Evolutionary conservation across 129 eudicot species (phyloP), one percentile per base, ranked within the genome.

Genomic region (Logfia minima): DNA sequence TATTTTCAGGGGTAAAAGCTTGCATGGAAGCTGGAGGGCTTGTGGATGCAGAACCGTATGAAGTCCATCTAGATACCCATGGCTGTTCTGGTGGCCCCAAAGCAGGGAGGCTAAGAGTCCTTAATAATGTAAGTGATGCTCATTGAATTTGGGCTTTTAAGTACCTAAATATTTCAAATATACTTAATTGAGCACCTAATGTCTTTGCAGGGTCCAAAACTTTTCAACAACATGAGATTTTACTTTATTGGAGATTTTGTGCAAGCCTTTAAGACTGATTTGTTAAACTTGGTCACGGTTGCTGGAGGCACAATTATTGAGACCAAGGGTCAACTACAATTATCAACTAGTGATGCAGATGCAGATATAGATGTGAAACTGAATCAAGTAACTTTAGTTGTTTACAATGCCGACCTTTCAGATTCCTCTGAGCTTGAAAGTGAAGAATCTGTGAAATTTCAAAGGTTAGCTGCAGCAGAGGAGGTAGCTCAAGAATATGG

Each of bases 81-180:
- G 93, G 98, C 39, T 88, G 83, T 77, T 45, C 21, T 68, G 86
- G 80, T 79, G 98, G 96, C 56, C 98, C 98, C 45, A 89, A 75
- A 88, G 79, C 83, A 64, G 98, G 98, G 66, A 86, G 98, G 71
- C 76, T 89, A 28, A 83, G 90, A 75, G 79, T 79, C 16, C 66
- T 58, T 22, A 67, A 68, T 37, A 90, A 90, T 63, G 98, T 89
- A 81, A 84, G 87, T 37, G 43, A 8, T 37, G 43, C 43, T 37
- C 10, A 45, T 45, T 45, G 4, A 2, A 45, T 9, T 10, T 45
- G 4, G 17, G 11, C 52, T 45, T 45, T 11, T 1, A 45, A 45
- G 16, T 45, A 45, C 14, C 13, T 45, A 45, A 45, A 2, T 7
- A 10, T 45, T 45, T 2, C 52, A 11, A 2, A 45, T 0, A 45